Percentiles rank a stretch among this genome's conserved stretches.
phyloP scores from a whole-genome alignment of 2,329 filamentous ascomycete genomes.

The Mariannaea elegans region DNA sequence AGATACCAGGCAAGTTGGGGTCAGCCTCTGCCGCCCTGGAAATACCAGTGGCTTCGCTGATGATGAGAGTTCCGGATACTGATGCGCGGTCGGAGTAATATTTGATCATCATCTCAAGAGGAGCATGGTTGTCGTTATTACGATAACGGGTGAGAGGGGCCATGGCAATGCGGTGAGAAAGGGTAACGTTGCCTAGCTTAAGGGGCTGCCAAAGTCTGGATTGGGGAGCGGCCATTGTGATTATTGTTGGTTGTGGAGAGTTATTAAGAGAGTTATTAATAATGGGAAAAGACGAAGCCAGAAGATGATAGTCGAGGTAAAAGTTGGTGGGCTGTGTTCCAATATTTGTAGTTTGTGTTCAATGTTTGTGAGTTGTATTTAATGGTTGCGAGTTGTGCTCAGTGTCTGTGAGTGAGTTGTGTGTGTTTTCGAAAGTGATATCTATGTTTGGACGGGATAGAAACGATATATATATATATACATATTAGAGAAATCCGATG shows the following conservation, averaged over 20 bases:
- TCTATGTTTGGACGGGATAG: no score
- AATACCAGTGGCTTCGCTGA: constrained; percentile 57
- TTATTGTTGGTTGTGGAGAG: not conserved
- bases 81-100: constrained; percentile 58
- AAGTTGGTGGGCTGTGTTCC: no score
- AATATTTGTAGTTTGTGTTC: no score
- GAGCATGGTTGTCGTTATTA: constrained; percentile 49
- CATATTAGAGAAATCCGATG: no score
- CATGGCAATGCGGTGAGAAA: constrained; percentile 59
- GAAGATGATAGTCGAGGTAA: no score
- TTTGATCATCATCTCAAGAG: constrained; percentile 42
- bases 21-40: constrained; percentile 40
- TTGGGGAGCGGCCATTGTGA: constrained; percentile 24
- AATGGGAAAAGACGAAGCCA: no score
- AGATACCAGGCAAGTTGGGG: constrained; percentile 65
- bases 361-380: no score
- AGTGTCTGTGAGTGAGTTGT: no score
- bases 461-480: no score
- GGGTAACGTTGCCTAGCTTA: constrained; percentile 47
- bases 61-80: constrained; percentile 53
- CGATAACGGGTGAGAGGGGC: constrained; percentile 66
- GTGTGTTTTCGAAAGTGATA: no score
- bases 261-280: not conserved
- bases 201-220: constrained; percentile 47
- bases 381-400: no score